Conservation (phyloP, 1,139 yeast genomes). For the Saccharomyces hybrid region DNA sequence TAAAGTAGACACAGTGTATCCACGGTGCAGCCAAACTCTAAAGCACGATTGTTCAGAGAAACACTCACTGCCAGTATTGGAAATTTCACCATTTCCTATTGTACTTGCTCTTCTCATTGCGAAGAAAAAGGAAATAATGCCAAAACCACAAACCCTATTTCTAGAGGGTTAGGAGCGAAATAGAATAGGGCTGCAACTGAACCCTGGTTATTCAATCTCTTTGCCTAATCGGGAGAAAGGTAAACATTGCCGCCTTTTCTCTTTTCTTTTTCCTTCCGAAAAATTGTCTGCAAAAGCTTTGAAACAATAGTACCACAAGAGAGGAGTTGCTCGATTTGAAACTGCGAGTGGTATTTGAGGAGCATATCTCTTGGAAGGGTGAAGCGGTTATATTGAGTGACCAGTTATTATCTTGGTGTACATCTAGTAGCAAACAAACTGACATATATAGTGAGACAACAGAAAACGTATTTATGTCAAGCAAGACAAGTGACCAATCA, state of each 20-base stretch:
- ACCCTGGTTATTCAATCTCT: conserved; percentile 2
- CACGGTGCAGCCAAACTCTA: neutral
- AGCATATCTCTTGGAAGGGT: neutral
- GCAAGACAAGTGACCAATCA: neutral
- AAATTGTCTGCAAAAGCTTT: neutral
- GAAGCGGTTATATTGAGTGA: neutral
- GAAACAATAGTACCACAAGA: neutral
- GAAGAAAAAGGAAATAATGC: neutral
- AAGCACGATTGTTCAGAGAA: neutral
- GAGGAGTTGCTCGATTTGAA: neutral
- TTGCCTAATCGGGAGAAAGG: conserved; percentile 10
- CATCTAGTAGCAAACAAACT: neutral
- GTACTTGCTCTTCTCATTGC: neutral
- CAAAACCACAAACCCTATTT: neutral
- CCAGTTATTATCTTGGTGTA: neutral
- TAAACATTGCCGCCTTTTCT: conserved; percentile 8
- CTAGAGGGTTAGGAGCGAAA: neutral
- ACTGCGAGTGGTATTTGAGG: neutral
- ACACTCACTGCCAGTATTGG: neutral
- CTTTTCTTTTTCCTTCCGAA: neutral
- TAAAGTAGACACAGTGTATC: neutral
- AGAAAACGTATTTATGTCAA: neutral
- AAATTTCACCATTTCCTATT: neutral
- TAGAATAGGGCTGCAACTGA: neutral
- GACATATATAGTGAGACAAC: neutral